These are phyloP conservation scores for Caryopteris hybrid DNA, from an alignment of 305 asterid species.

Conservation along the genomic window DNA sequence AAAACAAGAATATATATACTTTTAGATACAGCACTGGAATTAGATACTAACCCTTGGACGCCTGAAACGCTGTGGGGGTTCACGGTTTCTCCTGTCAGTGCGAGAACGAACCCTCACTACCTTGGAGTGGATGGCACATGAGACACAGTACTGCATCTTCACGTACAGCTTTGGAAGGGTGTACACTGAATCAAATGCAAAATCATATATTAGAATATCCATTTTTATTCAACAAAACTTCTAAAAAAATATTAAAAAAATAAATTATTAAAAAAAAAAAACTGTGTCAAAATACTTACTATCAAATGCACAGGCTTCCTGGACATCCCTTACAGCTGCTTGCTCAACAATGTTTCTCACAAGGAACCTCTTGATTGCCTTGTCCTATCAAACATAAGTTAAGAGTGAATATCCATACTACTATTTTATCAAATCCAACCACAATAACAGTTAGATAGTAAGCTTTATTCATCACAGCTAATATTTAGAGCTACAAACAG, in stretches of 20 bases:
- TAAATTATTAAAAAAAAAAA: no score
- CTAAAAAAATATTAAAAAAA: not conserved
- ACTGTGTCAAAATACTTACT: conserved; percentile 15
- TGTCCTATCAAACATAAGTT: conserved; percentile 25
- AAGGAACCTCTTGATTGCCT: conserved; percentile 50
- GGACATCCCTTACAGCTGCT: conserved; percentile 59
- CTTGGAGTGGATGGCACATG: conserved; percentile 89
- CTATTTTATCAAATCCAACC: not conserved
- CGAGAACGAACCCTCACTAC: conserved; percentile 86
- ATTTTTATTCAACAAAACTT: not conserved
- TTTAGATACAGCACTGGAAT: no score
- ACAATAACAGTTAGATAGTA: not conserved
- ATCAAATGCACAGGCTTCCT: conserved; percentile 57
- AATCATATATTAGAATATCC: not conserved
- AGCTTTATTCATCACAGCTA: not conserved
- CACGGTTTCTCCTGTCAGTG: conserved; percentile 77
- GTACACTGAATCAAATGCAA: conserved; percentile 33
- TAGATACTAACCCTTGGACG: conserved; percentile 69
- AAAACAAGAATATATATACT: no score
- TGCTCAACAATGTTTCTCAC: conserved; percentile 58
- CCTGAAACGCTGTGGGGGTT: conserved; percentile 85
- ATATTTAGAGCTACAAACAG: not conserved
- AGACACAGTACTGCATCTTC: conserved; percentile 89
- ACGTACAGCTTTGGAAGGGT: conserved; percentile 80
- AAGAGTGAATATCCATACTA: not conserved